Conservation (phyloP, 352 stramenopile genomes). For the Globisporangium nunn region DNA sequence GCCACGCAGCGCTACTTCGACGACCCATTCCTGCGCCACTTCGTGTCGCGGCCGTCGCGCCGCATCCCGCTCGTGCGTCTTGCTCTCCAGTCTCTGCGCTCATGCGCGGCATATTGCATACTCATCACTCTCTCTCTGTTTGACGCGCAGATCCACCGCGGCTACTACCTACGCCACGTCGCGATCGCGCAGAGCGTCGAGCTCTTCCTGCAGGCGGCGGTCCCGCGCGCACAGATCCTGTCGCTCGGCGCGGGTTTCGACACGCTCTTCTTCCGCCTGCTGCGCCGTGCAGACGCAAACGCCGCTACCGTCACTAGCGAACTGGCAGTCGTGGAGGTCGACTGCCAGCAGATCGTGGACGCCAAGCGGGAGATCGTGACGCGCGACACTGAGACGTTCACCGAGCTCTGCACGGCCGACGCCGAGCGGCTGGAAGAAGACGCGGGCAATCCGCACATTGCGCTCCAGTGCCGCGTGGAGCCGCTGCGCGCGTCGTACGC, state of each 20-base stretch:
- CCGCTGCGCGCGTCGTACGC: conserved; percentile 25
- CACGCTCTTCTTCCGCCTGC: conserved; percentile 64
- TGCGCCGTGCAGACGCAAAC: conserved; percentile 13
- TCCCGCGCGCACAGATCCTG: conserved; percentile 39
- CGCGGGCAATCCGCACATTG: neutral
- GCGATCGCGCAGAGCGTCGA: conserved; percentile 47
- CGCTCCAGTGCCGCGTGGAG: conserved; percentile 20
- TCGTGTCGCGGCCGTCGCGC: conserved; percentile 52
- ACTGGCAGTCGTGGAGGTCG: conserved; percentile 45
- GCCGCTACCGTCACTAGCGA: neutral
- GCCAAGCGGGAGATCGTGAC: conserved; percentile 40
- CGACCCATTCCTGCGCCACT: conserved; percentile 50
- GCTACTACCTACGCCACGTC: conserved; percentile 66
- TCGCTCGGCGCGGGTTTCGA: conserved; percentile 71
- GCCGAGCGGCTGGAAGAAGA: neutral
- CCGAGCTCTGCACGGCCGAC: conserved; percentile 16
- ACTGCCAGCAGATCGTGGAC: conserved; percentile 46
- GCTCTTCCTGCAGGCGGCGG: conserved; percentile 27
- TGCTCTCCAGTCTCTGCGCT: neutral
- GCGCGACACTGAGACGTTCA: conserved; percentile 14
- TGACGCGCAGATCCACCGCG: conserved; percentile 58
- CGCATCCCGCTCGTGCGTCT: conserved; percentile 53
- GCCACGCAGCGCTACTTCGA: conserved; percentile 51
- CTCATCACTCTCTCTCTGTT: neutral
- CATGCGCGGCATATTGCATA: neutral